Conservation (phyloP, 2,329 filamentous ascomycete species). For the Exophiala sp. region DNA sequence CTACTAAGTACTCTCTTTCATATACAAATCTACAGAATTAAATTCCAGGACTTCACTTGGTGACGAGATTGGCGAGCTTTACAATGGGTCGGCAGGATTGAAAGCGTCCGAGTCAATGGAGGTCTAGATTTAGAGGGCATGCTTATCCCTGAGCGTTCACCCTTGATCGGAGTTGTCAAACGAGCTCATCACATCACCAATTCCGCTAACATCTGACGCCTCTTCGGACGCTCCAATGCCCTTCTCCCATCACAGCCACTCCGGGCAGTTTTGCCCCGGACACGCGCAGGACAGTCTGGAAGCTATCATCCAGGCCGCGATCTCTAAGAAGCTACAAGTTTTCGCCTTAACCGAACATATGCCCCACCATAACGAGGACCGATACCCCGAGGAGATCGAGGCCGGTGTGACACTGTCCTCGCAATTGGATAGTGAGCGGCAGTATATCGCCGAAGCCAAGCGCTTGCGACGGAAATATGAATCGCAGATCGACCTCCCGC, state of each 20-base stretch:
- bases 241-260: constrained; percentile 96
- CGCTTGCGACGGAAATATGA: constrained; percentile 67
- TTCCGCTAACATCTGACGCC: too few species aligned
- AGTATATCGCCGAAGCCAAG: constrained; percentile 69
- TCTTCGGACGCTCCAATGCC: too few species aligned
- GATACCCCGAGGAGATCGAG: constrained; percentile 84
- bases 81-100: too few species aligned
- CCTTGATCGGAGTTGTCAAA: too few species aligned
- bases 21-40: too few species aligned
- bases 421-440: constrained; percentile 45
- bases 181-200: too few species aligned
- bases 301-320: constrained; percentile 72
- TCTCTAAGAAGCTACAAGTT: constrained; percentile 69
- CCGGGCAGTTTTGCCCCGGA: constrained; percentile 88
- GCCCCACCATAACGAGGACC: constrained; percentile 69
- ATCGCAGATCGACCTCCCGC: constrained; percentile 65
- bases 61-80: too few species aligned
- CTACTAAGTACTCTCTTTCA: too few species aligned
- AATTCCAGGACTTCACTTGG: too few species aligned
- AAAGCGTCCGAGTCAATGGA: too few species aligned
- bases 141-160: too few species aligned
- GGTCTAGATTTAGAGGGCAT: too few species aligned
- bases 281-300: constrained; percentile 84
- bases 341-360: constrained; percentile 95
- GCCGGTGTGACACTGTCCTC: constrained; percentile 25